A percentile compares a stretch with the other conserved stretches of the same genome.
Evolutionary conservation across 106 monocot genomes (phyloP).

Genomic region (Allium cepa): DNA sequence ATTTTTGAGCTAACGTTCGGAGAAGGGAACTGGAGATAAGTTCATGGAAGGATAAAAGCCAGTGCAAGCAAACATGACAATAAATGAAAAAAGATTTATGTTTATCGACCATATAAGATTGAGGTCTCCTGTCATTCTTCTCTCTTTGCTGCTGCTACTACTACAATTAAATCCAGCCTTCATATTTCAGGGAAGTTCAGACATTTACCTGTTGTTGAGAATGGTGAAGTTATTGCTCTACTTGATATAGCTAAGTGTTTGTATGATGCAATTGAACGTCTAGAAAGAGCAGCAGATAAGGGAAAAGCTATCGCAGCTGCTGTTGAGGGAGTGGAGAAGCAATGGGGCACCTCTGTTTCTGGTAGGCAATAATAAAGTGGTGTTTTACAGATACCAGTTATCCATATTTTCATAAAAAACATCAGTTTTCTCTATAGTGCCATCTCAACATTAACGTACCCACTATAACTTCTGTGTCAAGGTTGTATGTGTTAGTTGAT

Average conservation of each 20-base stretch:
- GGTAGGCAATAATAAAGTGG: slow-evolving; percentile 17
- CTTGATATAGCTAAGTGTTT: slow-evolving; percentile 72
- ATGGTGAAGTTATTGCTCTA: slow-evolving; percentile 68
- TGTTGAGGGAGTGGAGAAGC: slow-evolving; percentile 68
- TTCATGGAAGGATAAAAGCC: no score
- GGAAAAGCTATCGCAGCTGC: slow-evolving; percentile 82
- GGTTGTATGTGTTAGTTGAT: background rate
- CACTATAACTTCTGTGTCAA: background rate
- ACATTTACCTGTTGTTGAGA: slow-evolving; percentile 32
- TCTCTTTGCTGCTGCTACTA: background rate
- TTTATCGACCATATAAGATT: no score
- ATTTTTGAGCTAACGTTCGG: no score
- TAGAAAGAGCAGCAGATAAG: slow-evolving; percentile 71
- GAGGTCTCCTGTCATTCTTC: no score
- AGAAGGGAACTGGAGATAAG: no score
- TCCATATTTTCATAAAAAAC: background rate
- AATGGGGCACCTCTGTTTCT: slow-evolving; percentile 55
- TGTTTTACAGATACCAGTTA: background rate
- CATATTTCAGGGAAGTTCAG: slow-evolving; percentile 30
- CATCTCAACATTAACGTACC: background rate
- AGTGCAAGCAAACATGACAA: no score
- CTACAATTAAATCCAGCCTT: background rate
- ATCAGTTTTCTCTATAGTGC: background rate
- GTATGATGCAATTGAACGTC: slow-evolving; percentile 71
- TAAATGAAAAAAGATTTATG: background rate